Conservation (phyloP, 345 rosid species). For the Salix dunnii region DNA sequence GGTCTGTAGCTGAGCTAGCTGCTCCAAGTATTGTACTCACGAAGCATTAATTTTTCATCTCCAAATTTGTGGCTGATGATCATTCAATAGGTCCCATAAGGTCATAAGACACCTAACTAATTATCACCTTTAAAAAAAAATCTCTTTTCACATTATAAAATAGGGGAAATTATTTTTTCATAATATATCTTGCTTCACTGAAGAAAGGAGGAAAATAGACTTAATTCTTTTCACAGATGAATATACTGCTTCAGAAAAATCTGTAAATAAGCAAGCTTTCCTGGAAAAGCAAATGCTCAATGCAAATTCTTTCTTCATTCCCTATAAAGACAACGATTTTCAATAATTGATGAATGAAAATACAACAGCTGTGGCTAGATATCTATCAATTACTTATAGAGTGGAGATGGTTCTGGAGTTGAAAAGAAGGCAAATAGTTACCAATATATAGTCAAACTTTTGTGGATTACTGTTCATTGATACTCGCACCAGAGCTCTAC, state of each 20-base stretch:
- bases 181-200: too few relatives aligned
- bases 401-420: slow-evolving; percentile 3
- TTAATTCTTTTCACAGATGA: neutral
- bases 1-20: neutral
- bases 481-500: slow-evolving; percentile 73
- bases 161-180: too few relatives aligned
- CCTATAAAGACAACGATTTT: neutral
- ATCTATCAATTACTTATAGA: neutral
- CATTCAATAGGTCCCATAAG: too few relatives aligned
- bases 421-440: slow-evolving; percentile 25
- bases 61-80: too few relatives aligned
- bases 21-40: neutral
- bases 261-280: neutral
- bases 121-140: too few relatives aligned
- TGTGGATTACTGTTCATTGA: slow-evolving; percentile 41
- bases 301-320: neutral
- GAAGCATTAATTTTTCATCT: neutral
- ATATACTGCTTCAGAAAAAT: neutral
- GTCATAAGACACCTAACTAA: too few relatives aligned
- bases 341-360: neutral
- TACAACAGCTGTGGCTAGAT: neutral
- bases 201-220: too few relatives aligned
- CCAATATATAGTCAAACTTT: slow-evolving; percentile 80
- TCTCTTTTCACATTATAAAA: too few relatives aligned
- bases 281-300: neutral